Evolutionary conservation across 495 filamentous ascomycete species (phyloP), one percentile per base, ranked within the genome.

Genomic region (Margaritispora aquatica): DNA sequence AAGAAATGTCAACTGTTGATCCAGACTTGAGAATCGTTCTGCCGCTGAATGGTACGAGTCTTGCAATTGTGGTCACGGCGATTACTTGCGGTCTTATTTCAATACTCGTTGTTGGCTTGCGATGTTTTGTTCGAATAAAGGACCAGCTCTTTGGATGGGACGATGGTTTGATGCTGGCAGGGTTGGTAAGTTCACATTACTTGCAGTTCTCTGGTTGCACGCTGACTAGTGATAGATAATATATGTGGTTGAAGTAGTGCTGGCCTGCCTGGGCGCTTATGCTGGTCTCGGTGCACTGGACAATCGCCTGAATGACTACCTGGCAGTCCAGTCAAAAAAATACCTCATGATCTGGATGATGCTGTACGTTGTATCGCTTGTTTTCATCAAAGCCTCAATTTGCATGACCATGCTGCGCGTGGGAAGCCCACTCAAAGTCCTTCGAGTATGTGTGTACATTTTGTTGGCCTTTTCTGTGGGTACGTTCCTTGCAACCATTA

Each of bases 321-420:
- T 50, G 20, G 11, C 20, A 23, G n/a, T 50, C 24, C 5, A 50
- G 47, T 23, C 47, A 2, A 50, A 50, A 22, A 50, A 50, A 22
- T 50, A 50, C 24, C 47, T 50, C 2, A 50, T 50, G 47, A 26
- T 50, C 4, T 50, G 47, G 47, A 50, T 50, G 47, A 50, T 50
- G 47, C n/a, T 50, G 20, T 50, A 50, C 20, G 47, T 50, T 3
- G 20, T 23, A 23, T 50, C 47, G 2, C 47, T 50, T 2, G 47
- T 50, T 22, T n/a, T 50, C 21, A 50, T 50, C 24, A 50, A 50
- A 24, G 47, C 21, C 8, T 50, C 47, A 4, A 50, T 50, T 50
- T 50, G 47, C 24, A 26, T 50, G 20, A 50, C 47, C 7, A 50
- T 50, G 47, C 47, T 50, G 24, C 47, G 47, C 2, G n/a, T 50